Base-by-base conservation (phyloP, 306 rosid species). In the Comarum palustre region DNA sequence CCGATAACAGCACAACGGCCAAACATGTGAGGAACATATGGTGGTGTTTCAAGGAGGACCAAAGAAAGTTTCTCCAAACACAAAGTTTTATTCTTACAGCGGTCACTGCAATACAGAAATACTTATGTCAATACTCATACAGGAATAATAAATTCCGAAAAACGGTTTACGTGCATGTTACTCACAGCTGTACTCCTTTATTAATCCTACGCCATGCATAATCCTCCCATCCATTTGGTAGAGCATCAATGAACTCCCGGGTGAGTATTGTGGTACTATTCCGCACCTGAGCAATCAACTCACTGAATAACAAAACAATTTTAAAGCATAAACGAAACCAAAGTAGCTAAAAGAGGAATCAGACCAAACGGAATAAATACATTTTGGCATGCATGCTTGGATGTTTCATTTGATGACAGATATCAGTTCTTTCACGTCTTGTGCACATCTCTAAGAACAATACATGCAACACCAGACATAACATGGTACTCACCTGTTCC, bases 141-240 rank as follows among this genome's bases (percentile, higher is more conserved):
- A 27, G 15, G 38, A 60, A 17, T 24, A 62, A 1, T 54, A 45
- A 55, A 57, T 14, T 55, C 15, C 36, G 27, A 72, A 78, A 58
- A 73, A 54, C n/a, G 65, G 63, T 76, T 70, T 42, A 47, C 41
- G 34, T 19, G 66, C 57, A 57, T 19, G 78, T 62, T 77, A 88
- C 97, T 86, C 76, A 94, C 99, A 91, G 92, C 34, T 32, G 84
- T 75, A 80, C 61, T 87, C 99, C 99, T 82, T 91, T 91, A 76
- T 95, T 95, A 82, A 95, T 91, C 93, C 99, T 91, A 42, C 86
- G 92, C 99, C 97, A 95, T 11, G 99, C 99, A 78, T 91, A 95
- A 64, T 95, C 96, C 84, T 86, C 93, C 99, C 99, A 95, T 80
- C 99, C 99, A 79, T 91, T 90, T 76, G 96, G 99, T 69, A 95